Conservation (phyloP, 805 yeast species). For the Saccharomycopsis lassenensis region DNA sequence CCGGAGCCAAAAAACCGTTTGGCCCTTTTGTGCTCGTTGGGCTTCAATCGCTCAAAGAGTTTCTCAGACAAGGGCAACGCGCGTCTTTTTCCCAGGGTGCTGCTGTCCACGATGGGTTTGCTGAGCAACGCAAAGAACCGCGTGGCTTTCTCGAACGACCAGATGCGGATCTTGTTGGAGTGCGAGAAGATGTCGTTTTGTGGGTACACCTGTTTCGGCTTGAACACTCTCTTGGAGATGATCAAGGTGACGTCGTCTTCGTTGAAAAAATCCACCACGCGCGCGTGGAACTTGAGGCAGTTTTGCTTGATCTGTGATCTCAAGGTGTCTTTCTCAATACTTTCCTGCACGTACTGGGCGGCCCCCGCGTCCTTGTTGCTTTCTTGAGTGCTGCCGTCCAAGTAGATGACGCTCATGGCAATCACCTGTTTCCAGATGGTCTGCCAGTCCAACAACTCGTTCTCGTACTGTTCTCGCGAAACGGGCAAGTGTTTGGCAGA, state of each 20-base stretch:
- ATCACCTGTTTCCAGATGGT: constrained; percentile 52
- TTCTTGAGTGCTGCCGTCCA: constrained; percentile 36
- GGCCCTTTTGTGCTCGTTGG: too few relatives aligned
- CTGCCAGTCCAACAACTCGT: constrained; percentile 48
- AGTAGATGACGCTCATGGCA: constrained; percentile 47
- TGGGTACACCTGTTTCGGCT: constrained; percentile 31
- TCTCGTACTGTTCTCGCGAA: too few relatives aligned
- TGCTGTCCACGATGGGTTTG: too few relatives aligned
- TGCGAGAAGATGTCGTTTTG: constrained; percentile 51
- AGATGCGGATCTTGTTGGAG: constrained; percentile 58
- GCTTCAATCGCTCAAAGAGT: too few relatives aligned
- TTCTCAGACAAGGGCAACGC: too few relatives aligned
- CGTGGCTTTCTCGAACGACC: constrained; percentile 80
- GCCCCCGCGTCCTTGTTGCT: constrained; percentile 7
- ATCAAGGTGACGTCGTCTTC: constrained; percentile 59
- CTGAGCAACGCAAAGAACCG: constrained; percentile 61
- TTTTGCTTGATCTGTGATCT: constrained; percentile 24
- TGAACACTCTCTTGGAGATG: constrained; percentile 50
- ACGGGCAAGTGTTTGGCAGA: too few relatives aligned
- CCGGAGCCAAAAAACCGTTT: too few relatives aligned
- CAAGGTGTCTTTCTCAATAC: constrained; percentile 20
- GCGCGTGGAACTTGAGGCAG: constrained; percentile 38
- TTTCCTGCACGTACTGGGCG: constrained; percentile 23
- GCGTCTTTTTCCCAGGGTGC: too few relatives aligned
- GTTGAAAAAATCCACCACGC: constrained; percentile 48